Percentiles rank a stretch among this genome's conserved stretches.
Conservation (phyloP, 768 basidiomycete genomes). For the Boletus coccyginus region DNA sequence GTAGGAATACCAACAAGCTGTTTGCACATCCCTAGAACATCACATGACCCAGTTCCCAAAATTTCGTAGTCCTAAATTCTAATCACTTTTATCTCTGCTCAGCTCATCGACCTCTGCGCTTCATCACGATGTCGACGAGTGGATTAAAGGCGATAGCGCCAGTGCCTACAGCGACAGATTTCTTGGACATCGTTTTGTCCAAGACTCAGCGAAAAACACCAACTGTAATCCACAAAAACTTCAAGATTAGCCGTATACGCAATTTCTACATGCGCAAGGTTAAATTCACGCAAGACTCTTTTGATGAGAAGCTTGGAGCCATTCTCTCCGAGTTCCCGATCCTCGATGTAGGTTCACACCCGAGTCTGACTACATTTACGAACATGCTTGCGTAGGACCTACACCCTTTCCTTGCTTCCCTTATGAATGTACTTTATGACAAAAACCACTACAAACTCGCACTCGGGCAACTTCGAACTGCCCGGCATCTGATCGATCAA, state of each 20-base stretch:
- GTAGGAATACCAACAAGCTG: slow-evolving; percentile 18
- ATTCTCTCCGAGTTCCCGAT: slow-evolving; percentile 97
- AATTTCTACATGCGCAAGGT: slow-evolving; percentile 99
- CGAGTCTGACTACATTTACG: neutral
- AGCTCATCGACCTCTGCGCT: neutral
- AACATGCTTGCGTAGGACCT: slow-evolving; percentile 54
- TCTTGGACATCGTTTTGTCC: slow-evolving; percentile 89
- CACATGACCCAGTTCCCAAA: slow-evolving; percentile 13
- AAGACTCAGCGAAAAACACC: slow-evolving; percentile 98
- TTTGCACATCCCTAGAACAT: neutral
- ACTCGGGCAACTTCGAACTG: slow-evolving; percentile 93
- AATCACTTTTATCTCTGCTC: slow-evolving; percentile 10
- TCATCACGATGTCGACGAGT: slow-evolving; percentile 66
- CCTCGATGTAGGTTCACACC: slow-evolving; percentile 71
- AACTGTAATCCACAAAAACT: slow-evolving; percentile 98
- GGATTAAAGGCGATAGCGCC: slow-evolving; percentile 96
- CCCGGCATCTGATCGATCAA: slow-evolving; percentile 93
- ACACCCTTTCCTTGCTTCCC: slow-evolving; percentile 92
- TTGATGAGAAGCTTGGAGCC: slow-evolving; percentile 91
- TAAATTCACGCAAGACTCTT: slow-evolving; percentile 96
- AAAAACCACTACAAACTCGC: slow-evolving; percentile 99
- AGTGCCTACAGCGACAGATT: slow-evolving; percentile 95
- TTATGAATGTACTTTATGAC: slow-evolving; percentile 99
- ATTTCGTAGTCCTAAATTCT: slow-evolving; percentile 6
- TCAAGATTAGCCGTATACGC: slow-evolving; percentile 98